A percentile compares a stretch with the other conserved stretches of the same genome.
Evolutionary conservation across 148 eudicot genomes (phyloP).

Genomic region (Drosera capensis): DNA sequence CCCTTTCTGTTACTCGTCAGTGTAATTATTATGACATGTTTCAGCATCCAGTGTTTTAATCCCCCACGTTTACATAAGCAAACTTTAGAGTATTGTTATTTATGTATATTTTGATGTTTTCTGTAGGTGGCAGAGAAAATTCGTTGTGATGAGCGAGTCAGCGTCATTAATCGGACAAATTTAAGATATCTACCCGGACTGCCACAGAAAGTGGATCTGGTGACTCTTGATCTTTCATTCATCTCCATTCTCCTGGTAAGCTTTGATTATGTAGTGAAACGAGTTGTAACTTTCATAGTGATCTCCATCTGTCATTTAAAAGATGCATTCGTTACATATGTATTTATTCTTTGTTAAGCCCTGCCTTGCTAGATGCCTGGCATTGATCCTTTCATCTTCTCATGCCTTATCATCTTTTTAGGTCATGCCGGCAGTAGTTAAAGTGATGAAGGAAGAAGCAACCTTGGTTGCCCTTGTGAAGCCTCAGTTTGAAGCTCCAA

Average conservation of each 20-base stretch:
- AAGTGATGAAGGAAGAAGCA: slow-evolving; percentile 79
- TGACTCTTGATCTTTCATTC: slow-evolving; percentile 93
- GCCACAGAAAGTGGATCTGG: slow-evolving; percentile 91
- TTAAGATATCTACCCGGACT: slow-evolving; percentile 79
- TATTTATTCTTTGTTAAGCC: too few relatives aligned
- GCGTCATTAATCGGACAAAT: slow-evolving; percentile 76
- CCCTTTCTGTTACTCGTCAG: too few relatives aligned
- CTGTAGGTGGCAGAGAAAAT: slow-evolving; percentile 85
- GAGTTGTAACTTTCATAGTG: neutral
- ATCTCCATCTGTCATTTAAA: neutral
- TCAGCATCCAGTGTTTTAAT: too few relatives aligned
- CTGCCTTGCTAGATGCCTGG: neutral
- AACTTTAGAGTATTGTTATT: neutral
- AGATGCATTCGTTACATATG: too few relatives aligned
- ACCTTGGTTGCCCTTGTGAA: slow-evolving; percentile 73
- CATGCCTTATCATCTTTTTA: slow-evolving; percentile 4
- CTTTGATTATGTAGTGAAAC: slow-evolving; percentile 1
- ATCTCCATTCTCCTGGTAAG: slow-evolving; percentile 86
- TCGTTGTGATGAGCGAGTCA: slow-evolving; percentile 75
- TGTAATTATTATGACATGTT: too few relatives aligned
- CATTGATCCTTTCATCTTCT: neutral
- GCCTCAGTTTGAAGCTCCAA: slow-evolving; percentile 95
- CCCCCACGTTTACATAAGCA: neutral
- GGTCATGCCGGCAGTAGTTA: slow-evolving; percentile 98
- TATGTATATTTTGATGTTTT: slow-evolving; percentile 5